Evolutionary conservation across 768 basidiomycete genomes (phyloP).

Genomic region (Coprinopsis cinerea): DNA sequence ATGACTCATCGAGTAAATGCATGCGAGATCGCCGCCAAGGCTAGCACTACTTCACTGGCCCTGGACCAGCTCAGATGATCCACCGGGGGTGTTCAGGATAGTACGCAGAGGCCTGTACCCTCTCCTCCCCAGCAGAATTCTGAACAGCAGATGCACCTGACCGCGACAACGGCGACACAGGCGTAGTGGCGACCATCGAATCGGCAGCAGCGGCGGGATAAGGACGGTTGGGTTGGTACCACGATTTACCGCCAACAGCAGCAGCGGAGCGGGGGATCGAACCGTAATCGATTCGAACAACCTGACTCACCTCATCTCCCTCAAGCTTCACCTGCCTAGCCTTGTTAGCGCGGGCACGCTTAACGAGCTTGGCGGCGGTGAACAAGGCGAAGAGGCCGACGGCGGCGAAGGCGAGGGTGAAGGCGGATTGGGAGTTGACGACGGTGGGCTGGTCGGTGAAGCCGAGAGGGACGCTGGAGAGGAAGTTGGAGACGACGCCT

Average conservation of each 20-base stretch:
- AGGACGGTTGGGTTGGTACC: conserved; percentile 1
- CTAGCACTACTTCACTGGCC: too few species aligned
- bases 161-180: conserved; percentile 13
- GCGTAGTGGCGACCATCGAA: conserved; percentile 4
- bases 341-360: conserved; percentile 32
- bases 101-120: conserved; percentile 17
- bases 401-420: conserved; percentile 32
- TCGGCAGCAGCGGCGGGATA: conserved; percentile 7
- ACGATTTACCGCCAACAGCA: conserved; percentile 10
- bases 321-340: conserved; percentile 35
- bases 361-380: conserved; percentile 30
- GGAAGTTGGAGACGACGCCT: conserved; percentile 12
- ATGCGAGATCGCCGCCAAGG: too few species aligned
- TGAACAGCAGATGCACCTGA: too few species aligned
- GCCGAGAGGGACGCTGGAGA: conserved; percentile 14
- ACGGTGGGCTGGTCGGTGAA: conserved; percentile 15
- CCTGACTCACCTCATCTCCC: conserved; percentile 46
- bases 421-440: conserved; percentile 24
- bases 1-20: not conserved
- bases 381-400: conserved; percentile 34
- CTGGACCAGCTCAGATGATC: conserved; percentile 32
- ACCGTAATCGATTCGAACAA: conserved; percentile 32
- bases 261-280: conserved; percentile 24
- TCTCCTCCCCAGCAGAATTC: conserved; percentile 16
- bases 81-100: conserved; percentile 31